These are phyloP conservation scores for Trametes hirsuta DNA, from an alignment of 1,284 basidiomycete species.

Conservation along the genomic window DNA sequence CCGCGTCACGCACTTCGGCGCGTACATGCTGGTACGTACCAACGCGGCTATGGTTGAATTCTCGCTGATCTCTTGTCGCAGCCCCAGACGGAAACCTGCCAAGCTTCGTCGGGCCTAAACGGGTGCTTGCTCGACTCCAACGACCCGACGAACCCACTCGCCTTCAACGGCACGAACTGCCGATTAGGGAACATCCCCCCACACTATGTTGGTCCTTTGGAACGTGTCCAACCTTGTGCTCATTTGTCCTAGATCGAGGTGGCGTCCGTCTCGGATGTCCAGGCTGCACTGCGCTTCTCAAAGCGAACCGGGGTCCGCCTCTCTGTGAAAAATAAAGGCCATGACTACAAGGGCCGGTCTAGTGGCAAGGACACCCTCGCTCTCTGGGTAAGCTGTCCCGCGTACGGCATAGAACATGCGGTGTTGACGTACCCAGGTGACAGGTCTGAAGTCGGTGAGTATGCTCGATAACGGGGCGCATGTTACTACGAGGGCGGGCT, in stretches of 20 bases:
- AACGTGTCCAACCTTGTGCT: background rate
- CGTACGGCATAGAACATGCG: background rate
- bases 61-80: slow-evolving; percentile 1
- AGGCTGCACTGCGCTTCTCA: slow-evolving; percentile 39
- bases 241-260: slow-evolving; percentile 36
- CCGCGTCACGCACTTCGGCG: slow-evolving; percentile 33
- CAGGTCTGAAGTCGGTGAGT: slow-evolving; percentile 33
- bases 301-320: slow-evolving; percentile 37
- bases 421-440: slow-evolving; percentile 20
- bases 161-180: slow-evolving; percentile 26
- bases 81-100: slow-evolving; percentile 39
- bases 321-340: slow-evolving; percentile 46
- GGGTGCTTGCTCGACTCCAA: slow-evolving; percentile 35
- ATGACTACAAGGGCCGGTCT: slow-evolving; percentile 45
- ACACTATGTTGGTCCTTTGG: slow-evolving; percentile 31
- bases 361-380: slow-evolving; percentile 35
- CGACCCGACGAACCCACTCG: slow-evolving; percentile 31
- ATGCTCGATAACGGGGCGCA: background rate
- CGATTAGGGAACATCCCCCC: slow-evolving; percentile 36
- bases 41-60: background rate
- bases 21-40: slow-evolving; percentile 34
- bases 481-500: background rate
- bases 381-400: slow-evolving; percentile 36
- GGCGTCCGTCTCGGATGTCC: slow-evolving; percentile 33
- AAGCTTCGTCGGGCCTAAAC: slow-evolving; percentile 17